phyloP scores from a whole-genome alignment of 805 yeast species.

The Zygosaccharomyces rouxii region DNA sequence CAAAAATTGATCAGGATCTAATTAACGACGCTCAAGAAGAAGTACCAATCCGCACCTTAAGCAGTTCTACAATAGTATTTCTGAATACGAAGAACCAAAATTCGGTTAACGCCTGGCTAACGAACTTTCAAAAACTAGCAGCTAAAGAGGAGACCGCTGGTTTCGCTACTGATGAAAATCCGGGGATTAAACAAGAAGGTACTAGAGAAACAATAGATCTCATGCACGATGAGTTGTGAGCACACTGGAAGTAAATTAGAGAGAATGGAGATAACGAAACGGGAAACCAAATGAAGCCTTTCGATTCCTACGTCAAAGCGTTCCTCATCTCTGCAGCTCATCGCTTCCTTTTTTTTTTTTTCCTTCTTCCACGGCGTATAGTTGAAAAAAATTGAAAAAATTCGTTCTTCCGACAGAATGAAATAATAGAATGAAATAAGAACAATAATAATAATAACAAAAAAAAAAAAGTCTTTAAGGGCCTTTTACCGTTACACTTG shows the following conservation, averaged over 20 bases:
- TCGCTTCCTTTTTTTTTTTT: background rate
- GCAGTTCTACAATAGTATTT: slow-evolving; percentile 1
- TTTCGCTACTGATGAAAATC: background rate
- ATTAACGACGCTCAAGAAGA: slow-evolving; percentile 78
- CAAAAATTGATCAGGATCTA: slow-evolving; percentile 86
- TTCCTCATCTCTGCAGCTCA: background rate
- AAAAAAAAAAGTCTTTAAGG: background rate
- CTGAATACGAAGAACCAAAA: background rate
- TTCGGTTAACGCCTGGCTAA: background rate
- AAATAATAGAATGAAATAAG: background rate
- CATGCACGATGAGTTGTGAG: slow-evolving; percentile 2
- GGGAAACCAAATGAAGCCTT: background rate
- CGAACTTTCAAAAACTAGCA: background rate
- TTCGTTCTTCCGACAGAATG: background rate
- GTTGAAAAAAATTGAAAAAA: background rate
- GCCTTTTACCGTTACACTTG: background rate
- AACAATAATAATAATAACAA: background rate
- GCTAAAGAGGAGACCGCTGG: background rate
- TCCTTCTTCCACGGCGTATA: background rate
- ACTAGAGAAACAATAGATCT: background rate
- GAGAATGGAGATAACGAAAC: background rate
- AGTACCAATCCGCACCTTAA: slow-evolving; percentile 33
- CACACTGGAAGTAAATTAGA: background rate
- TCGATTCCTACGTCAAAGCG: background rate
- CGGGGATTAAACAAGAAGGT: background rate